Base-by-base conservation (phyloP, 1,284 basidiomycete species). In the Termitomyces sp. region DNA sequence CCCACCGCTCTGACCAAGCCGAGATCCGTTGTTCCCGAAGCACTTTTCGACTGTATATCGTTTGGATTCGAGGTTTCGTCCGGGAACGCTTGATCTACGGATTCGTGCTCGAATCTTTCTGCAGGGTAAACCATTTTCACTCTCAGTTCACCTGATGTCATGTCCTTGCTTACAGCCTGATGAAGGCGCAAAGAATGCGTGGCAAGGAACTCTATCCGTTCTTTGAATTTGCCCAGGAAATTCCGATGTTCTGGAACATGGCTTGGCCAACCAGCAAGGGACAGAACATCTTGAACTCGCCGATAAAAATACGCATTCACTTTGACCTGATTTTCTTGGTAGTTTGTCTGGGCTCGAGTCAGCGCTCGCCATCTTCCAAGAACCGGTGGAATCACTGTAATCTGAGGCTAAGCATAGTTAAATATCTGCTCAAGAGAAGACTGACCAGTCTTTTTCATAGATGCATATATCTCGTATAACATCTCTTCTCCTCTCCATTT, bases 351-450 rank as follows among this genome's bases (percentile, higher is more conserved):
- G 13, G 55, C 53, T 38, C 78, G 72, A 45, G 78, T 77, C 54
- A 83, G 57, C 28, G 78, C 70, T 49, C 80, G 73, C 81, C 82
- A 83, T 44, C 75, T 72, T 41, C 79, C 80, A 8, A 78, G 72
- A 13, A 82, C 70, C 0, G 76, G 67, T 63, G 78, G 80, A 33
- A 74, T 70, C 61, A 79, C 81, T 83, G 50, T 19, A n/a, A 40
- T 44, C 15, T 13, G 1, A 30, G 15, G 26, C 40, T 17, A n/a
- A 19, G 40, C 40, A 39, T 15, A 8, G 5, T 12, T 19, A 15
- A 10, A 19, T 5, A 17, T 13, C 34, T n/a, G 21, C 24, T 1
- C 6, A 15, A 24, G 15, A 41, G 44, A 13, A 7, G 0, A 65
- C 69, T 62, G 38, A 81, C 82, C 80, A 39, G 68, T 65, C 54